Evolutionary conservation across 2,329 filamentous ascomycete genomes (phyloP).

Genomic region (Penicillium freii): DNA sequence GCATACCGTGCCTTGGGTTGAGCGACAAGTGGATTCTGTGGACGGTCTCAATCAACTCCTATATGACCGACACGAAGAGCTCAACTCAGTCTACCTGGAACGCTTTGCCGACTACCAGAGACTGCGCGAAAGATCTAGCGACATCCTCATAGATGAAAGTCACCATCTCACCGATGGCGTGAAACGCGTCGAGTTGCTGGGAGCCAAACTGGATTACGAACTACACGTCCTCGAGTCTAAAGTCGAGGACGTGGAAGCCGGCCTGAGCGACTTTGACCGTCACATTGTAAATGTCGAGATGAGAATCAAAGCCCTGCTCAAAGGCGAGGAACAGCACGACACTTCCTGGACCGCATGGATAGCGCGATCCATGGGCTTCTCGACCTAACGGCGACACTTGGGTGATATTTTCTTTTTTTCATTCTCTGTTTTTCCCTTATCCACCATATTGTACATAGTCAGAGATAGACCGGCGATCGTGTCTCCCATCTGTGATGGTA

Average conservation of each 20-base stretch:
- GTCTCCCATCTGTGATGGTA: slow-evolving; percentile 22
- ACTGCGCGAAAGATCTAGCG: slow-evolving; percentile 65
- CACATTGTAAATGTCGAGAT: slow-evolving; percentile 71
- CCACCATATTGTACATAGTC: slow-evolving; percentile 29
- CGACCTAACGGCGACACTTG: slow-evolving; percentile 17
- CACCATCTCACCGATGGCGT: slow-evolving; percentile 66
- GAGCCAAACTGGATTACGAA: slow-evolving; percentile 89
- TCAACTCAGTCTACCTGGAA: slow-evolving; percentile 67
- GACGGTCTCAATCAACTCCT: slow-evolving; percentile 63
- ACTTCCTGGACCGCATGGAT: slow-evolving; percentile 62
- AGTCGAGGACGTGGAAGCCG: slow-evolving; percentile 83
- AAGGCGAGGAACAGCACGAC: slow-evolving; percentile 62
- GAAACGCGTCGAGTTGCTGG: slow-evolving; percentile 75
- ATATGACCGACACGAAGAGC: slow-evolving; percentile 61
- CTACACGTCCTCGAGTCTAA: slow-evolving; percentile 75
- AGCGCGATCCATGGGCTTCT: slow-evolving; percentile 29
- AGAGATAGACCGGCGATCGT: slow-evolving; percentile 20
- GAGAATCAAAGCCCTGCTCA: slow-evolving; percentile 61
- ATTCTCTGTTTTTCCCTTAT: slow-evolving; percentile 22
- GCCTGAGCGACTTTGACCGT: slow-evolving; percentile 73
- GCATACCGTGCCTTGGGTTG: slow-evolving; percentile 44
- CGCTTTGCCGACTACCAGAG: slow-evolving; percentile 68
- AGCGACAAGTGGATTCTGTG: slow-evolving; percentile 43
- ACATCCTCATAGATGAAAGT: slow-evolving; percentile 68
- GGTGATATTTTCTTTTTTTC: slow-evolving; percentile 19